Base-by-base conservation (phyloP, 2,329 filamentous ascomycete species). In the Ophidiomyces ophidiicola region DNA sequence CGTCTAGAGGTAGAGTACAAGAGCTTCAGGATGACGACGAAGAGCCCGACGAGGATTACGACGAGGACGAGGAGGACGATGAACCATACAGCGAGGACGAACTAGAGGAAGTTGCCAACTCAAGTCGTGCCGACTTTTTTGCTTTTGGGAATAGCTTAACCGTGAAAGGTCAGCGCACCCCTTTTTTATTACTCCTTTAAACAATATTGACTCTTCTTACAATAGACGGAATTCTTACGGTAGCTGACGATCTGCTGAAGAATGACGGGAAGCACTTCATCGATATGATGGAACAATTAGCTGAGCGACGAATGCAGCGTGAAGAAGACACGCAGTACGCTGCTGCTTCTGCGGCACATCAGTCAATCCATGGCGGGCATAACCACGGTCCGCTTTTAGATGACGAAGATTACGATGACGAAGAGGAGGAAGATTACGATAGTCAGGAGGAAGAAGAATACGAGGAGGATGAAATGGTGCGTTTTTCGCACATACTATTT, bases 181-280 rank as follows among this genome's bases (percentile, higher is more conserved):
- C n/a, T 33, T 4, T 10, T 25, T 20, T 24, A 5, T 6, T 4
- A 26, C 11, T 21, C n/a, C 8, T 19, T 28, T n/a, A 3, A 38
- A 15, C 12, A 31, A 11, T 32, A 28, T 38, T 41, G 42, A 48
- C 41, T 32, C 39, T 32, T 36, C 34, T 37, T 33, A 59, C 58
- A 50, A 46, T 53, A 69, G 87, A 90, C 69, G 92, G 90, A 58
- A 94, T 98, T 63, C 78, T 98, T 59, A 98, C 90, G 50, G 90
- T 98, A 56, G 90, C 90, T 60, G 90, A 98, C 69, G 90, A 98
- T 65, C 72, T 98, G 49, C 74, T 98, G 47, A 96, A 96, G 63
- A 98, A 98, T 63, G 90, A 98, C 62, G 90, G 90, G 54, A 94
- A 93, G 63, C 93, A 94, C 57, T 98, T 98, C 67, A 98, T 98